phyloP scores from a whole-genome alignment of 1,284 basidiomycete species.

The Cryptococcus sp. region DNA sequence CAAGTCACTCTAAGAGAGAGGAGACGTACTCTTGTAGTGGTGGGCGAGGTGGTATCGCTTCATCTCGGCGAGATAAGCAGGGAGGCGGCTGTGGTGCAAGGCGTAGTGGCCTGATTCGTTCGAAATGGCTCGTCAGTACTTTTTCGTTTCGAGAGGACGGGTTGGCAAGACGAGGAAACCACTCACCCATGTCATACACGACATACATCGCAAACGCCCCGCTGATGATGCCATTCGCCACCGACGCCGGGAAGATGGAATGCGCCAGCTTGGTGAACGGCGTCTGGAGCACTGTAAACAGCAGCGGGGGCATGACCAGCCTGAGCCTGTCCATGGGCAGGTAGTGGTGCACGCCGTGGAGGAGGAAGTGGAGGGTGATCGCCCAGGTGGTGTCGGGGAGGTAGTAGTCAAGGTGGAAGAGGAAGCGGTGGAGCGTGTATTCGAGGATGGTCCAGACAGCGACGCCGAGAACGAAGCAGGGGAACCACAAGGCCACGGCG shows the following conservation, averaged over 20 bases:
- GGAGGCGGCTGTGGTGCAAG: slow-evolving; percentile 84
- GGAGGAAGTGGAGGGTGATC: slow-evolving; percentile 84
- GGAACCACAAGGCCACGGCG: slow-evolving; percentile 52
- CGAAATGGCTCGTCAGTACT: neutral
- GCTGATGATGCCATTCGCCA: slow-evolving; percentile 91
- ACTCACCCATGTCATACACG: slow-evolving; percentile 77
- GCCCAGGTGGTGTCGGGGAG: slow-evolving; percentile 80
- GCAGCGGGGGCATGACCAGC: slow-evolving; percentile 92
- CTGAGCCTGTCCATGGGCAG: slow-evolving; percentile 93
- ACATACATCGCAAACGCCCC: slow-evolving; percentile 90
- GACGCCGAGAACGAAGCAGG: slow-evolving; percentile 76
- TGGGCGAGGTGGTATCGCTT: slow-evolving; percentile 98
- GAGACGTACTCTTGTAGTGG: slow-evolving; percentile 73
- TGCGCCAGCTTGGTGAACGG: slow-evolving; percentile 91
- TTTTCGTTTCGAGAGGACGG: neutral
- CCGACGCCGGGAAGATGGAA: slow-evolving; percentile 70
- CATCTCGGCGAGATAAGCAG: slow-evolving; percentile 81
- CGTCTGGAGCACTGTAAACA: slow-evolving; percentile 74
- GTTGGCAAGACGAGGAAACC: neutral
- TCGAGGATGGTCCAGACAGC: slow-evolving; percentile 94
- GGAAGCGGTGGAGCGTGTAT: slow-evolving; percentile 91
- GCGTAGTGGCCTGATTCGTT: slow-evolving; percentile 62
- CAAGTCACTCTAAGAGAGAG: too few species aligned
- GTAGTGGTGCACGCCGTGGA: slow-evolving; percentile 97
- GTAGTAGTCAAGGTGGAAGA: slow-evolving; percentile 93